A percentile compares a stretch with the other conserved stretches of the same genome.
phyloP scores from a whole-genome alignment of 177 flowering plant species.

The Telopea speciosissima region DNA sequence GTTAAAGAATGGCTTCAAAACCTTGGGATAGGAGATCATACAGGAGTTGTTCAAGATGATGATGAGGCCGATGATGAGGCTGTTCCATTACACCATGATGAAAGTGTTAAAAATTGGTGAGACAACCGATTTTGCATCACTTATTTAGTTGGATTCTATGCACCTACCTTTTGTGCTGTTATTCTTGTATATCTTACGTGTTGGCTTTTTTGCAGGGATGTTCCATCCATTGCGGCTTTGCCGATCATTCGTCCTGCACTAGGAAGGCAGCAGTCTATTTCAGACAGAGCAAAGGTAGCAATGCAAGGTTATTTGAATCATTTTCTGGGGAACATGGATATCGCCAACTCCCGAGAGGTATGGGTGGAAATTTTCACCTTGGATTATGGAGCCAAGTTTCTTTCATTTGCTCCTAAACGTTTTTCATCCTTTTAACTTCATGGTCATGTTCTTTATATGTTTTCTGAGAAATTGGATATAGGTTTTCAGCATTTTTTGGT shows the following conservation, averaged over 20 bases:
- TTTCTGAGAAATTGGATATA: background rate
- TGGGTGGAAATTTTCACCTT: background rate
- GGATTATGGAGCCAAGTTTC: background rate
- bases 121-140: constrained; percentile 2
- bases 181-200: constrained; percentile 29
- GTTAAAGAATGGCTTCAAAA: constrained; percentile 99
- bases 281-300: constrained; percentile 83
- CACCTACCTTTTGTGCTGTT: constrained; percentile 12
- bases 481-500: background rate
- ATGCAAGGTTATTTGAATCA: constrained; percentile 96
- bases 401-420: background rate
- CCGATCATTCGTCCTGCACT: constrained; percentile 87
- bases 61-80: constrained; percentile 81
- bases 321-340: constrained; percentile 84
- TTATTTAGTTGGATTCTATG: constrained; percentile 7
- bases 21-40: constrained; percentile 88
- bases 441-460: background rate
- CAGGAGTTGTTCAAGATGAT: constrained; percentile 69
- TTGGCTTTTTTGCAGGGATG: constrained; percentile 67
- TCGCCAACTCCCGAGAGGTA: constrained; percentile 93
- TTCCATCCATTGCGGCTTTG: constrained; percentile 96
- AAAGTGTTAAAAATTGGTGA: constrained; percentile 77
- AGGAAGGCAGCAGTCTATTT: constrained; percentile 83
- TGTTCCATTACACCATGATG: constrained; percentile 58
- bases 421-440: no score